Evolutionary conservation across 164 flowering plant genomes (phyloP).

Genomic region (Warburgia ugandensis): DNA sequence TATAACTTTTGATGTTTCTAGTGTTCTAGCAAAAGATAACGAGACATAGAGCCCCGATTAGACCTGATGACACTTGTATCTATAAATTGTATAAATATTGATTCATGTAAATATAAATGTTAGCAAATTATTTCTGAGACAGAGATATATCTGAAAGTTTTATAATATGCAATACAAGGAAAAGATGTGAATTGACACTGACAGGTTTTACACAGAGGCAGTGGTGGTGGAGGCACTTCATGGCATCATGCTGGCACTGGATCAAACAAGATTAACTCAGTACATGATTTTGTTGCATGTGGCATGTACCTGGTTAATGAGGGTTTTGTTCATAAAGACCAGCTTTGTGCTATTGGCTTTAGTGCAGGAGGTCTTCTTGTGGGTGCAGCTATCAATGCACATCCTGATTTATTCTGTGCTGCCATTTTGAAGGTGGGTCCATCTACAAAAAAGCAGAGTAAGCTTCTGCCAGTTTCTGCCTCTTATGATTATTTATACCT

Average conservation of each 20-base stretch:
- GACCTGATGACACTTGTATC: no score
- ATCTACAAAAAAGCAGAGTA: neutral
- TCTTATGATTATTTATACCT: neutral
- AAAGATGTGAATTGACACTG: neutral
- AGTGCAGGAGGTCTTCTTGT: slow-evolving; percentile 91
- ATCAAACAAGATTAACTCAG: slow-evolving; percentile 55
- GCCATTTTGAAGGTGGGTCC: slow-evolving; percentile 60
- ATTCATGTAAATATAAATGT: no score
- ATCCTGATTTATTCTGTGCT: slow-evolving; percentile 43
- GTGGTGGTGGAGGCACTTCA: slow-evolving; percentile 57
- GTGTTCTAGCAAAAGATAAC: no score
- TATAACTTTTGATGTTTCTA: no score
- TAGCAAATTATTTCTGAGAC: no score
- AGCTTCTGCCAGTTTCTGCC: neutral
- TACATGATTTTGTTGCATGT: slow-evolving; percentile 73
- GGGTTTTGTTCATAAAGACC: slow-evolving; percentile 46
- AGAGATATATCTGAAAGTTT: no score
- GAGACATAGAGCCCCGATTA: no score
- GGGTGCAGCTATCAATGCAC: slow-evolving; percentile 72
- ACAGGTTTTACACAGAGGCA: slow-evolving; percentile 53
- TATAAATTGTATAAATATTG: no score
- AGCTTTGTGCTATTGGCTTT: slow-evolving; percentile 57
- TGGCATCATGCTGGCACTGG: slow-evolving; percentile 90
- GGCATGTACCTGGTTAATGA: slow-evolving; percentile 57
- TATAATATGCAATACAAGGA: neutral